Evolutionary conservation across 2,329 filamentous ascomycete species (phyloP).

Genomic region (Nigrograna mackinnonii): DNA sequence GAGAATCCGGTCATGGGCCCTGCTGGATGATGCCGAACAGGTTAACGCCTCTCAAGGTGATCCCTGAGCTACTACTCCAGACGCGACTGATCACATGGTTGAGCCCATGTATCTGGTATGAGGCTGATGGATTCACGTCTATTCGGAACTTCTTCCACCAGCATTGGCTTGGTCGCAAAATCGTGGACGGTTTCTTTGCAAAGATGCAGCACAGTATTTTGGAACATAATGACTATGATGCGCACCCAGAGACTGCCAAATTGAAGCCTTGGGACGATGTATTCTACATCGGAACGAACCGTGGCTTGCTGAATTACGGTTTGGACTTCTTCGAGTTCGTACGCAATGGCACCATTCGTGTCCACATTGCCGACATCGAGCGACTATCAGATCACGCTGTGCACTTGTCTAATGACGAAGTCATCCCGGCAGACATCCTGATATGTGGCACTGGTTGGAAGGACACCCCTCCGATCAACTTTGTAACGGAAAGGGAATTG

Average conservation of each 20-base stretch:
- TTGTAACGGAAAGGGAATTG: conserved; percentile 39
- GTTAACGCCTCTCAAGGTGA: conserved; percentile 67
- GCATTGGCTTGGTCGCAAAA: conserved; percentile 57
- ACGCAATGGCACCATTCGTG: conserved; percentile 53
- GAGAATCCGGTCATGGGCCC: conserved; percentile 60
- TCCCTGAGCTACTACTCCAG: conserved; percentile 67
- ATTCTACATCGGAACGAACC: conserved; percentile 58
- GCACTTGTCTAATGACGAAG: conserved; percentile 52
- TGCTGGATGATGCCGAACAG: conserved; percentile 62
- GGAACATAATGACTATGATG: conserved; percentile 49
- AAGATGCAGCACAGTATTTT: conserved; percentile 58
- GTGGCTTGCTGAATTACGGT: conserved; percentile 64
- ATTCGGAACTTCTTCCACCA: conserved; percentile 61
- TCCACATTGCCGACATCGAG: conserved; percentile 60
- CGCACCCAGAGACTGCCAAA: conserved; percentile 43
- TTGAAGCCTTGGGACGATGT: conserved; percentile 46
- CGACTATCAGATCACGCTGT: conserved; percentile 51
- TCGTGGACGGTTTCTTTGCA: conserved; percentile 60
- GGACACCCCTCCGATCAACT: conserved; percentile 55
- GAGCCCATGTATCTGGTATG: conserved; percentile 73
- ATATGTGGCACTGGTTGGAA: conserved; percentile 63
- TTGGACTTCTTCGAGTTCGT: conserved; percentile 62
- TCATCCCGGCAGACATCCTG: conserved; percentile 53
- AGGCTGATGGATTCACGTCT: conserved; percentile 62
- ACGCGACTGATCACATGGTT: conserved; percentile 73